Percentiles rank a stretch among this genome's conserved stretches.
These are phyloP conservation scores for Tetrahymena malaccensis DNA, from an alignment of 73 alveolate genomes.

Conservation along the genomic window DNA sequence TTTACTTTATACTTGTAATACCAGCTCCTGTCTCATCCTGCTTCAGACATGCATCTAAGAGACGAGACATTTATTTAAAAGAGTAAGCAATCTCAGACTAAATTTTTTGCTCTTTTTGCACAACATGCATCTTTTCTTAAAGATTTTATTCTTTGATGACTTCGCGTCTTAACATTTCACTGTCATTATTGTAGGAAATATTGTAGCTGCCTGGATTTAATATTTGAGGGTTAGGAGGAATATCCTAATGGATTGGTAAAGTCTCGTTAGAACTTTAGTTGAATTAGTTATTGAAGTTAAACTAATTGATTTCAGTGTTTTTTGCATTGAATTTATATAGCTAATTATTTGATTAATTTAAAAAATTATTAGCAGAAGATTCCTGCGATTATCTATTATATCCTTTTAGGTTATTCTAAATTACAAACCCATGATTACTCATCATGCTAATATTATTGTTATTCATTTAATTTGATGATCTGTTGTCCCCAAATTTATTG, in stretches of 20 bases:
- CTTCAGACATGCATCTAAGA: background rate
- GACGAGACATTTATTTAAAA: background rate
- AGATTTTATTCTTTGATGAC: background rate
- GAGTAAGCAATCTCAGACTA: background rate
- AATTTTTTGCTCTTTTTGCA: background rate
- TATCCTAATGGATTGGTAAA: background rate
- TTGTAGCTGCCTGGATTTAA: background rate
- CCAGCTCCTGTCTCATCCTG: background rate
- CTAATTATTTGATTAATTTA: background rate
- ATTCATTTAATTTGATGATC: background rate
- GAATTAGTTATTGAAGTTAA: background rate
- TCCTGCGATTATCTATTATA: background rate
- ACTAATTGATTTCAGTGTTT: background rate
- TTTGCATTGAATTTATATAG: background rate
- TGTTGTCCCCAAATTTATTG: background rate
- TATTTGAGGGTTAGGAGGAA: background rate
- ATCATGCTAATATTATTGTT: background rate
- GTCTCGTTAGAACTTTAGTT: background rate
- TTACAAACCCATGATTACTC: background rate
- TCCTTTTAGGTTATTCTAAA: background rate
- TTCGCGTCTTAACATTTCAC: background rate
- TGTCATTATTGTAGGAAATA: background rate
- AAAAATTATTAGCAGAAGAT: background rate
- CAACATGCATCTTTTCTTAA: background rate
- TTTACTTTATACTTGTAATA: background rate